Evolutionary conservation across 192 early-diverging fungal genomes (phyloP), one percentile per base, ranked within the genome.

Genomic region (Spizellomyces punctatus): DNA sequence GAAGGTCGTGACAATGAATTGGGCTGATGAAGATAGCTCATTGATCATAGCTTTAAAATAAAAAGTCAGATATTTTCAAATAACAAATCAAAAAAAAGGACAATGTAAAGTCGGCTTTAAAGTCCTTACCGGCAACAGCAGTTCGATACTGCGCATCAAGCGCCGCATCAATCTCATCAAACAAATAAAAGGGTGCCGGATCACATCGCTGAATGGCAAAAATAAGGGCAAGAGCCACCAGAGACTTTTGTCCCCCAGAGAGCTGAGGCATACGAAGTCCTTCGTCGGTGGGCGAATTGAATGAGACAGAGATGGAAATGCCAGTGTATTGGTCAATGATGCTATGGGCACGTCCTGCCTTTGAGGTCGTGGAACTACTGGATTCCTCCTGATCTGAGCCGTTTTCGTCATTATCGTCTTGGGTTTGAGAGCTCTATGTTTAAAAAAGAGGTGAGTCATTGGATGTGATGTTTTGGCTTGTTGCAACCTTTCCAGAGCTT

Each of bases 81-180:
- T 43, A 27, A 46, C 10, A 9, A 9, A 36, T 36, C 27, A 36
- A 36, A 36, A 36, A n/a, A n/a, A n/a, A n/a, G n/a, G n/a, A n/a
- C n/a, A n/a, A n/a, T n/a, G n/a, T n/a, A n/a, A n/a, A n/a, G n/a
- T n/a, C n/a, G n/a, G n/a, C n/a, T n/a, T n/a, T n/a, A n/a, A n/a
- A 36, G 27, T 36, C 27, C 27, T 36, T 36, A 89, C 88, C 87
- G 12, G 97, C 97, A 43, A 99, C 95, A 6, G 94, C 90, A 1
- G 92, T 93, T 42, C 97, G 88, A 76, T 99, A 95, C 67, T 92
- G 92, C 10, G 94, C 92, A 79, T 99, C 97, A 16, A 99, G 82
- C 50, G 96, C 96, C 46, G 97, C 95, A 81, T 99, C 97, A 82
- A 99, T 99, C 81, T 99, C 97, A 84, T 99, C 97, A 89, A 99